phyloP scores from a whole-genome alignment of 2,329 filamentous ascomycete genomes.

The Fusarium nelsonii region DNA sequence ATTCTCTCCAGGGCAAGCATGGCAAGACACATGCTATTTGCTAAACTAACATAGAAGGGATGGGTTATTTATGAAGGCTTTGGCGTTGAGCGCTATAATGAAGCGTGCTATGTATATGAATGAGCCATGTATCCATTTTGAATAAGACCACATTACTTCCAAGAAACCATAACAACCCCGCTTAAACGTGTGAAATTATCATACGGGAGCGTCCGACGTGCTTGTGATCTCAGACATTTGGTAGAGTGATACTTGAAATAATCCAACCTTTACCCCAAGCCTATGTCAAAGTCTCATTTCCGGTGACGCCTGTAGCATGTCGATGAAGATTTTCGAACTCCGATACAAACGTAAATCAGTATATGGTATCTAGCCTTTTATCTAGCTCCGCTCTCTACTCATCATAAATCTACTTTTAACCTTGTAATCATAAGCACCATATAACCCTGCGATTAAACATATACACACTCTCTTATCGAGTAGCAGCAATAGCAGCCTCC shows the following conservation, averaged over 20 bases:
- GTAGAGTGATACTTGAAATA: conserved; percentile 26
- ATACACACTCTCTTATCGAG: conserved; percentile 46
- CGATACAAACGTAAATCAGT: conserved; percentile 15
- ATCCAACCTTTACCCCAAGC: background rate
- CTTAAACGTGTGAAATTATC: background rate
- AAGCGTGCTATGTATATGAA: conserved; percentile 20
- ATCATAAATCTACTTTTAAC: conserved; percentile 20
- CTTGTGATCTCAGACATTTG: conserved; percentile 7
- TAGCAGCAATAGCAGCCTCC: conserved; percentile 71
- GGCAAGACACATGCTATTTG: conserved; percentile 93
- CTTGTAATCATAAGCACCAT: conserved; percentile 1
- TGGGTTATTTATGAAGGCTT: conserved; percentile 16
- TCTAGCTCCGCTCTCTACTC: conserved; percentile 32
- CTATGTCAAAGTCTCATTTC: no score
- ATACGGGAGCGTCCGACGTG: conserved; percentile 26
- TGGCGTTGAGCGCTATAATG: conserved; percentile 43
- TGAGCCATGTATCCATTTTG: conserved; percentile 28
- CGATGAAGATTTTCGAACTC: background rate
- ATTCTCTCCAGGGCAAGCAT: conserved; percentile 88
- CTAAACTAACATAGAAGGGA: conserved; percentile 57
- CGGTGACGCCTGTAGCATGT: background rate
- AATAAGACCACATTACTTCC: background rate
- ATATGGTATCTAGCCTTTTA: conserved; percentile 36
- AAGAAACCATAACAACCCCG: no score
- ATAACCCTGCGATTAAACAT: background rate